Evolutionary conservation across 441 rosid genomes (phyloP).

Genomic region (Manihot esculenta): DNA sequence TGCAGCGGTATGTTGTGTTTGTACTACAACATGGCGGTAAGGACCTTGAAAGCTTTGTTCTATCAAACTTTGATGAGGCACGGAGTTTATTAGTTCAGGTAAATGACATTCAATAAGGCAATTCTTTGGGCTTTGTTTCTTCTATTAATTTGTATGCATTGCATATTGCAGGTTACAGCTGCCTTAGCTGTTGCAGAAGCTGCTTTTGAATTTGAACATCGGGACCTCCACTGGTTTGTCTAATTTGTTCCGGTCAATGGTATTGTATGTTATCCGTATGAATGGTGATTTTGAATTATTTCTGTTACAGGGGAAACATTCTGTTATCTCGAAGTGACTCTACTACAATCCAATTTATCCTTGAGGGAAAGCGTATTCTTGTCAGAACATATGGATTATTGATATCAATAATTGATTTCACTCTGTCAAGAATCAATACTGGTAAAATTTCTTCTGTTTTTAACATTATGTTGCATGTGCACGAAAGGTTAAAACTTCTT

Average conservation of each 20-base stretch:
- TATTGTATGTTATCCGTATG: slow-evolving; percentile 5
- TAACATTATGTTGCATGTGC: not conserved
- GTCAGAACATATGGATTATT: slow-evolving; percentile 60
- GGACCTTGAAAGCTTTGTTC: slow-evolving; percentile 93
- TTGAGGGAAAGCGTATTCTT: slow-evolving; percentile 58
- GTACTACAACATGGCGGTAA: slow-evolving; percentile 93
- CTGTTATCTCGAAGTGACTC: slow-evolving; percentile 72
- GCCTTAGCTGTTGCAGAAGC: slow-evolving; percentile 93
- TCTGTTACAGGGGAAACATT: slow-evolving; percentile 76
- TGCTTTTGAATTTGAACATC: slow-evolving; percentile 93
- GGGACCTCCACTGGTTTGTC: slow-evolving; percentile 85
- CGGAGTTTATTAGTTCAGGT: slow-evolving; percentile 83
- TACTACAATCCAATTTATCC: slow-evolving; percentile 38
- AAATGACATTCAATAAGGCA: slow-evolving; percentile 8
- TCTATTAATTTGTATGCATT: slow-evolving; percentile 13
- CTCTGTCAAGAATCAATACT: slow-evolving; percentile 87
- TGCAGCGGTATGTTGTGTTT: slow-evolving; percentile 82
- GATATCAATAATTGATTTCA: slow-evolving; percentile 84
- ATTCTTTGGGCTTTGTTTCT: slow-evolving; percentile 1
- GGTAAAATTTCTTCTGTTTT: slow-evolving; percentile 41
- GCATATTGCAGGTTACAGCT: slow-evolving; percentile 63
- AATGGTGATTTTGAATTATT: slow-evolving; percentile 18
- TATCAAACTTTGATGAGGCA: slow-evolving; percentile 76
- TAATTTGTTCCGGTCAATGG: not conserved
- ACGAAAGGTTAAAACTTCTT: slow-evolving; percentile 13